Base-by-base conservation (phyloP, 495 filamentous ascomycete species). In the Annulohypoxylon maeteangense region DNA sequence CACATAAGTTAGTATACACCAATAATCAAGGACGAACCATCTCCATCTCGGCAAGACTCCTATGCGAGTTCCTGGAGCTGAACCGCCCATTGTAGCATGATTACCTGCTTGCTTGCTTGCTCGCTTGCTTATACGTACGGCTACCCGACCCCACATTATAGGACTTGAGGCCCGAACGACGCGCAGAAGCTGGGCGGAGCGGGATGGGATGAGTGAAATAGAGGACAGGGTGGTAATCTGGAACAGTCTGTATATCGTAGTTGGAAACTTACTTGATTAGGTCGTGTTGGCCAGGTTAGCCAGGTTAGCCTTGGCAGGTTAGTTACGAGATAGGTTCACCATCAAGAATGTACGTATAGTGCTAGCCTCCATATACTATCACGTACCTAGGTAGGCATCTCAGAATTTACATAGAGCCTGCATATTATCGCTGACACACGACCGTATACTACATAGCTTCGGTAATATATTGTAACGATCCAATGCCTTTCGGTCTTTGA, bases 161-260 rank as follows among this genome's bases (percentile, higher is more conserved):
- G 70, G 70, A 67, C 65, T 72, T 65, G 65, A 68, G 70, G 70
- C 64, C 70, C 70, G 70, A 72, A 67, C 55, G 64, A 72, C 40
- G 65, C 70, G 65, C 44, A 61, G 31, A 72, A 29, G n/a, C 64
- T 59, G 53, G 65, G 53, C 27, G 57, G 44, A 50, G 54, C 59
- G 53, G 65, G 70, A 68, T 67, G 38, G 65, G 40, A 50, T 48
- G 29, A 61, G 38, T 18, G 55, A 50, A 51, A 32, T 36, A 48
- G 14, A 27, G 12, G 45, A 44, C 25, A 65, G 45, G 67, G 59
- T 72, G 29, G 67, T 65, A 64, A 50, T 56, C 47, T 58, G 60
- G 64, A 50, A 47, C 60, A 56, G 59, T 55, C 70, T 72, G 12
- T 27, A 32, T 62, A 64, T 65, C 27, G 36, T 61, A 72, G 34